phyloP scores from a whole-genome alignment of 2,329 filamentous ascomycete genomes.

The Aspergillus sp. region DNA sequence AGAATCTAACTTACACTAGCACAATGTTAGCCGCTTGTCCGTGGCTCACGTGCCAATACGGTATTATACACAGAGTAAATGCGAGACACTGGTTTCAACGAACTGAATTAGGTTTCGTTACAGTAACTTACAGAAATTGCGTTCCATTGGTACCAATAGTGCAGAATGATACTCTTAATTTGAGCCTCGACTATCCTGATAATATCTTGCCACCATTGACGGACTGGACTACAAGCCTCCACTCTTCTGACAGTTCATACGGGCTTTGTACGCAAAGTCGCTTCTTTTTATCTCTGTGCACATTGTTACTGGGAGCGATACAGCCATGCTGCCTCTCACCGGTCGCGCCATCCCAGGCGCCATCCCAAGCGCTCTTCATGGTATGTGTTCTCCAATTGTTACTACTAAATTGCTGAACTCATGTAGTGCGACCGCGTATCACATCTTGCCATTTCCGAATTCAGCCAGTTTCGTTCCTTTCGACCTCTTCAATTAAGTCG shows the following conservation, averaged over 20 bases:
- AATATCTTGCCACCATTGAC: conserved; percentile 2
- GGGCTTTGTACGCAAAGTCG: background rate
- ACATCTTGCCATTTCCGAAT: conserved; percentile 36
- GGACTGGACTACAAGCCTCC: too few relatives aligned
- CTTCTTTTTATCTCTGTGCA: background rate
- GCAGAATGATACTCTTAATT: conserved; percentile 14
- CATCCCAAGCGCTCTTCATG: conserved; percentile 29
- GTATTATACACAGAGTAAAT: background rate
- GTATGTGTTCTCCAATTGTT: conserved; percentile 21
- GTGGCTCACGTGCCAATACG: background rate
- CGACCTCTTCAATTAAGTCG: conserved; percentile 46
- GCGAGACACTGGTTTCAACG: background rate
- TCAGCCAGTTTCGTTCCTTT: conserved; percentile 42
- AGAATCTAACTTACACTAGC: conserved; percentile 12
- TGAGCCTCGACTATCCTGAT: conserved; percentile 2
- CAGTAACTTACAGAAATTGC: conserved; percentile 3
- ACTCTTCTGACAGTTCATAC: background rate
- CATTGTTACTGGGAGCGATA: background rate
- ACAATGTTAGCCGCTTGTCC: background rate
- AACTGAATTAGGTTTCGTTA: background rate
- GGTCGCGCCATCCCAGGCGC: conserved; percentile 30
- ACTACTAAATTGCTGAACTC: conserved; percentile 22
- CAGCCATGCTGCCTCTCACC: conserved; percentile 31
- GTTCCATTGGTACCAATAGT: conserved; percentile 15
- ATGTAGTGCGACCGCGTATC: conserved; percentile 32